phyloP scores from a whole-genome alignment of 495 filamentous ascomycete genomes.

The Barbatosphaeria neglecta region DNA sequence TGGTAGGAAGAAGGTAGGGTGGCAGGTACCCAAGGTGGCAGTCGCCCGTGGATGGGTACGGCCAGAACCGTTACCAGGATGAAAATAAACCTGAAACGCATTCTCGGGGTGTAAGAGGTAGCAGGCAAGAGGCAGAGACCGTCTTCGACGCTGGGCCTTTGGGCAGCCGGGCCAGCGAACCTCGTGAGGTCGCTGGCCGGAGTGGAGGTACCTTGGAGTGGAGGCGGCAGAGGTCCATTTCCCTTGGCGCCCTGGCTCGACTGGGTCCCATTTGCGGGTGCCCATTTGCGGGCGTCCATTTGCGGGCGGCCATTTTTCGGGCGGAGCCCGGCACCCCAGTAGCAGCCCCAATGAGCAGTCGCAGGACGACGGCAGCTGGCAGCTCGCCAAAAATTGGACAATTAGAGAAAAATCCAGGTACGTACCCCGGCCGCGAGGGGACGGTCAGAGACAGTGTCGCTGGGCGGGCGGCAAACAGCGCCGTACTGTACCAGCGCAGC shows the following conservation, averaged over 20 bases:
- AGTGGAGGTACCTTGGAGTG: too few species aligned
- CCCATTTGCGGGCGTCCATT: too few species aligned
- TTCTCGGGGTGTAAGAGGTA: constrained; percentile 19
- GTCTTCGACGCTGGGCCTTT: constrained; percentile 1
- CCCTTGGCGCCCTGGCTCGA: constrained; percentile 1
- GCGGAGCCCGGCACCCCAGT: too few species aligned
- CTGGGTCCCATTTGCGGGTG: too few species aligned
- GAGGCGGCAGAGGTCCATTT: too few species aligned
- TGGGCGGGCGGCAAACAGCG: not conserved
- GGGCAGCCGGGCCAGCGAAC: not conserved
- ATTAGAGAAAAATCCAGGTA: too few species aligned
- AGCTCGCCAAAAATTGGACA: not conserved
- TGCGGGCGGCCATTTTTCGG: too few species aligned
- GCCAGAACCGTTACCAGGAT: too few species aligned
- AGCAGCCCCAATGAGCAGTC: not conserved
- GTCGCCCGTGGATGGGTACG: too few species aligned
- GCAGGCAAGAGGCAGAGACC: constrained; percentile 4
- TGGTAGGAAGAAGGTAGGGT: too few species aligned
- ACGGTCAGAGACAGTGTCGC: not conserved
- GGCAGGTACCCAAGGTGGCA: constrained; percentile 1
- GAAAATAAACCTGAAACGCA: constrained; percentile 33
- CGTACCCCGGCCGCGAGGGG: not conserved
- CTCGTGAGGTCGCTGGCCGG: too few species aligned
- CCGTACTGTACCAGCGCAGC: not conserved
- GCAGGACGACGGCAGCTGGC: not conserved